Percentiles rank a stretch among this genome's conserved stretches.
Conservation (phyloP, 2,329 filamentous ascomycete species). For the Ceratocystis alfenasii region DNA sequence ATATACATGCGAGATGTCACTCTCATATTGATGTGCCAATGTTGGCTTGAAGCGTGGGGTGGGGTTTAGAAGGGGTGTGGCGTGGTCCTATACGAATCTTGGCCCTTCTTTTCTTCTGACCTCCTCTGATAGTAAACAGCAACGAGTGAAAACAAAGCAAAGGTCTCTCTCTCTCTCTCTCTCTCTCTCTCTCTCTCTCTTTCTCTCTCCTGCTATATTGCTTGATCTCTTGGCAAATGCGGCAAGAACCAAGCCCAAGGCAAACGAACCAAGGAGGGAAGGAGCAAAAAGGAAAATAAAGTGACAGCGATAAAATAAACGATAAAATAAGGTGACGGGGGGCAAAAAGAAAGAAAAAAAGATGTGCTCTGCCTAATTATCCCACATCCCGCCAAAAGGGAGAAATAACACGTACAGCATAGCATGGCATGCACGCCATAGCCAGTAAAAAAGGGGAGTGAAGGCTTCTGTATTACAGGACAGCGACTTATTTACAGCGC, state of each 20-base stretch:
- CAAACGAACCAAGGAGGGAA: slow-evolving; percentile 1
- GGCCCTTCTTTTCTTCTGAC: neutral
- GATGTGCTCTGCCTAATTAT: neutral
- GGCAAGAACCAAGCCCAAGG: slow-evolving; percentile 5
- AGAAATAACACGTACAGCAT: neutral
- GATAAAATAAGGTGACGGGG: neutral
- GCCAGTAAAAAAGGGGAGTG: neutral
- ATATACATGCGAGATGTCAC: neutral
- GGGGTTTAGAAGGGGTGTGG: neutral
- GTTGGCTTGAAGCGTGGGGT: neutral
- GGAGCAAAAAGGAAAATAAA: neutral
- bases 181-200: no score
- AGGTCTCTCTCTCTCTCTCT: no score
- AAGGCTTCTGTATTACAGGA: neutral
- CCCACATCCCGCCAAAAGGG: neutral
- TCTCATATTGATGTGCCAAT: neutral
- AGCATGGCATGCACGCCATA: neutral
- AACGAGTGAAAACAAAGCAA: slow-evolving; percentile 6
- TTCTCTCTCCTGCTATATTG: no score
- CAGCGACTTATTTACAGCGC: neutral
- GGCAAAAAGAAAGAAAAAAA: neutral
- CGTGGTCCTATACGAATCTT: neutral
- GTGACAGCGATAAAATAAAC: neutral
- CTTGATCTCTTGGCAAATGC: neutral
- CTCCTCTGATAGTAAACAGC: neutral